Conservation (phyloP, 2,329 filamentous ascomycete species). For the Colletotrichum navitas region DNA sequence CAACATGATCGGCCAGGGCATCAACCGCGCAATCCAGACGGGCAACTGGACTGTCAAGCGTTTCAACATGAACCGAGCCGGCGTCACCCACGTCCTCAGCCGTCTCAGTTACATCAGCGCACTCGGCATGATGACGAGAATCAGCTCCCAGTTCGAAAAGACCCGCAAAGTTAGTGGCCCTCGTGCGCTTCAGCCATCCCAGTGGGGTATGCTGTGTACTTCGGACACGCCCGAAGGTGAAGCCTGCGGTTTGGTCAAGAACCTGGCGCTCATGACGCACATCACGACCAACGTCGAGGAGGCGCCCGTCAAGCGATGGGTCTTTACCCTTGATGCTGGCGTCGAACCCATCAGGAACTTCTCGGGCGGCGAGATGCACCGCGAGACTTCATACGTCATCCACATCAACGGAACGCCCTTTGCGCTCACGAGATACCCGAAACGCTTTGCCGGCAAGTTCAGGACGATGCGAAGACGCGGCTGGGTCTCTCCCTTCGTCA, state of each 20-base stretch:
- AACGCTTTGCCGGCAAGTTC: constrained; percentile 87
- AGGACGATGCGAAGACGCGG: constrained; percentile 89
- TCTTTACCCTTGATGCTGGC: constrained; percentile 88
- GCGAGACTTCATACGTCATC: constrained; percentile 86
- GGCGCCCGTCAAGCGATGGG: constrained; percentile 85
- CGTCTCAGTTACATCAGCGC: constrained; percentile 96
- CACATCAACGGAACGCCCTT: constrained; percentile 97
- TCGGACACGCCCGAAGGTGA: constrained; percentile 99
- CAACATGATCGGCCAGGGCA: constrained; percentile 88
- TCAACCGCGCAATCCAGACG: constrained; percentile 96
- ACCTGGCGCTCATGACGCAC: constrained; percentile 97
- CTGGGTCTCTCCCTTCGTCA: constrained; percentile 94
- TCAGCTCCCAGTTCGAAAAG: constrained; percentile 98
- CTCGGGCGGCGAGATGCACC: constrained; percentile 86
- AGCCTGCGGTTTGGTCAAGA: constrained; percentile 97
- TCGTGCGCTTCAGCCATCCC: constrained; percentile 94
- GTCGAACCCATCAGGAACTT: constrained; percentile 80
- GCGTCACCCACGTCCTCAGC: constrained; percentile 96
- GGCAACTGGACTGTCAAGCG: constrained; percentile 98
- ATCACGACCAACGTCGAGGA: constrained; percentile 98
- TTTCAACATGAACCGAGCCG: constrained; percentile 98
- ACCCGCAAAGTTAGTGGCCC: constrained; percentile 96
- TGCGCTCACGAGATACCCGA: constrained; percentile 87
- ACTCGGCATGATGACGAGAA: constrained; percentile 99
- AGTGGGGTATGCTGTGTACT: constrained; percentile 98